Evolutionary conservation across 805 yeast genomes (phyloP).

Genomic region (Kodamaea jinghongensis): DNA sequence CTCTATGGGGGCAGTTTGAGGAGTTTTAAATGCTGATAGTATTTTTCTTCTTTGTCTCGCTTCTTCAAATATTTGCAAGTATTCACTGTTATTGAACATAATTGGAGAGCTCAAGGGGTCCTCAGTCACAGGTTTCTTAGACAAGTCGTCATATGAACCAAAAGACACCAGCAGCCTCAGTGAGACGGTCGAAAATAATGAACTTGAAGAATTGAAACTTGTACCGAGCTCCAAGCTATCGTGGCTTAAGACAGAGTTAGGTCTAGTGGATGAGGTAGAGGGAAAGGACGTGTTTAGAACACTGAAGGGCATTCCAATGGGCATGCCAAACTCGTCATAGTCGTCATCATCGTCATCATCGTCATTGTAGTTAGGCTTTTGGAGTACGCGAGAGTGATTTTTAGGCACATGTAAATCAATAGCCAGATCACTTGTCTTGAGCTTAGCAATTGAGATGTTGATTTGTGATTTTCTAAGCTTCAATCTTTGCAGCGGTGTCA

Average conservation of each 20-base stretch:
- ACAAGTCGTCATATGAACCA: constrained; percentile 10
- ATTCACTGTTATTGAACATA: constrained; percentile 26
- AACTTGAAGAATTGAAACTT: constrained; percentile 2
- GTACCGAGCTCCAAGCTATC: constrained; percentile 15
- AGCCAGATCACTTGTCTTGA: constrained; percentile 12
- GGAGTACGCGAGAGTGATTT: background rate
- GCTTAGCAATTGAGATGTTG: constrained; percentile 22
- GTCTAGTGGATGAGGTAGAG: constrained; percentile 40
- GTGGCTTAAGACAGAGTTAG: constrained; percentile 45
- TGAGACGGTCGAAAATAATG: constrained; percentile 6
- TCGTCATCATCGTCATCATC: constrained; percentile 34
- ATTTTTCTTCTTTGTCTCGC: constrained; percentile 20
- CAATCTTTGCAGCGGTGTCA: constrained; percentile 32
- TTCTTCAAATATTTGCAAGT: constrained; percentile 23
- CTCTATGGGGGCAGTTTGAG: background rate
- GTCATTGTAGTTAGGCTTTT: background rate
- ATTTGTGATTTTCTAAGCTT: constrained; percentile 24
- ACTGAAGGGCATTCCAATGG: constrained; percentile 2
- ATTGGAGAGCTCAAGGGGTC: constrained; percentile 15
- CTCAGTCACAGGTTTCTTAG: constrained; percentile 6
- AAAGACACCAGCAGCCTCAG: constrained; percentile 9
- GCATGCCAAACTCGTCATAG: constrained; percentile 33
- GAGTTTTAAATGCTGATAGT: constrained; percentile 19
- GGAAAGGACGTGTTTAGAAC: constrained; percentile 12
- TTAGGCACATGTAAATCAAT: background rate